Evolutionary conservation across 2,329 filamentous ascomycete species (phyloP), one percentile per base, ranked within the genome.

Genomic region (Ilyonectria mors-panacis): DNA sequence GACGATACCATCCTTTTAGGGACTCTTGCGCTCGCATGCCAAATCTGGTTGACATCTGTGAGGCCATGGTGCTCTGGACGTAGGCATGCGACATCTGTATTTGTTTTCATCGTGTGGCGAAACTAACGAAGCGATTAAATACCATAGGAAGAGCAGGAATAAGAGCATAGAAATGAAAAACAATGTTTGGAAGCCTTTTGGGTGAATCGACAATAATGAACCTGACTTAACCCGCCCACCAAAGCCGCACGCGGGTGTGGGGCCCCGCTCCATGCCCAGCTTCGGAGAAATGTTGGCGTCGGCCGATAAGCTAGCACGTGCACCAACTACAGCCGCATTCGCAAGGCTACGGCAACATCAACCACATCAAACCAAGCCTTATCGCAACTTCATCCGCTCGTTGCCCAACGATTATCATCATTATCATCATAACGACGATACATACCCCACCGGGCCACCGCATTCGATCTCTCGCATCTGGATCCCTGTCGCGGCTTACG

Each of bases 261-360:
- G 48, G 6, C 33, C 44, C 42, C 50, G 44, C 53, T 54, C 6
- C 28, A 44, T 62, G 35, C 47, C 50, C 63, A 50, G 33, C 33
- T 51, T 64, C 63, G 66, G 70, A 73, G 67, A 72, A 73, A 73
- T 65, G 58, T 66, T 69, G 62, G 70, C 59, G 54, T 65, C 53
- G 55, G 33, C 70, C 71, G 70, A 66, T 47, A 51, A 53, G 54
- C 30, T 64, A 61, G 70, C 73, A 75, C 73, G 71, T 75, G 73
- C 73, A 66, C 70, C 62, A 63, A 48, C 47, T 65, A 42, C 65
- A 67, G 63, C 66, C 63, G 71, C 62, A 63, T 63, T 67, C 71
- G 65, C 69, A 68, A 69, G 65, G 55, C 66, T 66, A 65, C 64
- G 21, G 35, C 57, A 60, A 33, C 60, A 61, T 75, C 67, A 62